phyloP scores from a whole-genome alignment of 1,284 basidiomycete species.

The Ganoderma lucidum region DNA sequence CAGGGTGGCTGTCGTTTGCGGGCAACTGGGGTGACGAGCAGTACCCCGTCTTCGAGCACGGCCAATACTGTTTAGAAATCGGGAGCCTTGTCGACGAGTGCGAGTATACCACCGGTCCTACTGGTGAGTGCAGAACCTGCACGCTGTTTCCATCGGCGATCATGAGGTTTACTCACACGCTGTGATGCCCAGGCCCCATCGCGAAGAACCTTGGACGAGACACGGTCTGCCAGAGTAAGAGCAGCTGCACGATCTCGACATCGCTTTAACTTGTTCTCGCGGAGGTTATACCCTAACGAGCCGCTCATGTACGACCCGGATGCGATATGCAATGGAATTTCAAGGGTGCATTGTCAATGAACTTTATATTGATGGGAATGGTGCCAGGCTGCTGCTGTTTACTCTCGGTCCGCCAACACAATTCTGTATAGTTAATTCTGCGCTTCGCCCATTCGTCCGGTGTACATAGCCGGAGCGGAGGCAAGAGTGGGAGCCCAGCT shows the following conservation, averaged over 20 bases:
- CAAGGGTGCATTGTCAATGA: not conserved
- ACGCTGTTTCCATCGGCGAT: not conserved
- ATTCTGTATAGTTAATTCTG: not conserved
- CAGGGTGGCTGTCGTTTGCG: constrained; percentile 39
- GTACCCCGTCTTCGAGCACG: constrained; percentile 36
- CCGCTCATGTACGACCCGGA: not conserved
- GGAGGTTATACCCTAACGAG: not conserved
- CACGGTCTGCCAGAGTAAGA: constrained; percentile 38
- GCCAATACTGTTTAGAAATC: constrained; percentile 38
- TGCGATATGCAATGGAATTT: not conserved
- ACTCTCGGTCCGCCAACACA: not conserved
- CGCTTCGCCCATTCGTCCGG: not conserved
- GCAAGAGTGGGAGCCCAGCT: not conserved
- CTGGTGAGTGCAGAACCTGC: constrained; percentile 34
- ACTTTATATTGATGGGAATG: not conserved
- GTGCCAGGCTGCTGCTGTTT: not conserved
- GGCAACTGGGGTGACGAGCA: constrained; percentile 44
- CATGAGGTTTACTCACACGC: not conserved
- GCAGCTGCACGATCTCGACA: constrained; percentile 30
- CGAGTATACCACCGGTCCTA: constrained; percentile 38
- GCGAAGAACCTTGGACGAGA: constrained; percentile 41
- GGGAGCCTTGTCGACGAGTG: constrained; percentile 31
- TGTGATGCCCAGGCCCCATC: constrained; percentile 36
- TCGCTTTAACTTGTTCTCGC: constrained; percentile 21
- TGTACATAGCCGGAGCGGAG: not conserved